Conservation (phyloP, 2,329 filamentous ascomycete species). For the Knoxdaviesia proteae region DNA sequence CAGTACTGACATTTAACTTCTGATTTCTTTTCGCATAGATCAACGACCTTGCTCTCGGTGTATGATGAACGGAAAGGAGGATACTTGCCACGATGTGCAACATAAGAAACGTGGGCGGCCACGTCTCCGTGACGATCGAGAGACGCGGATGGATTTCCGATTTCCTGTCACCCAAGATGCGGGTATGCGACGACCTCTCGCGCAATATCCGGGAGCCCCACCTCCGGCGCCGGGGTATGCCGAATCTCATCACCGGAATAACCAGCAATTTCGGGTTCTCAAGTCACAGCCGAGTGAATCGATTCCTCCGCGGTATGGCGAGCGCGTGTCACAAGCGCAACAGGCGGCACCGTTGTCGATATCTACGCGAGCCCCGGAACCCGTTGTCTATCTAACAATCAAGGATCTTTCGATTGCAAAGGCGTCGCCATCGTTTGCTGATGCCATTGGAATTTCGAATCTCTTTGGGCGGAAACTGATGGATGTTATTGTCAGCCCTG, state of each 20-base stretch:
- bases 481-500: conserved; percentile 29
- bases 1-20: background rate
- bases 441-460: conserved; percentile 27
- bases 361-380: conserved; percentile 22
- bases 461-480: conserved; percentile 27
- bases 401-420: conserved; percentile 34
- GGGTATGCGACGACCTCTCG: conserved; percentile 25
- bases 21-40: conserved; percentile 19
- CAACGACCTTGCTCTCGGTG: conserved; percentile 64
- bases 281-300: conserved; percentile 31
- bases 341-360: conserved; percentile 12
- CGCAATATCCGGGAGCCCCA: conserved; percentile 24
- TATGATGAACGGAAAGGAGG: conserved; percentile 58
- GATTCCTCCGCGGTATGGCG: conserved; percentile 26
- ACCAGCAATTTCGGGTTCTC: conserved; percentile 27
- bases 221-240: conserved; percentile 21
- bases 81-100: conserved; percentile 62
- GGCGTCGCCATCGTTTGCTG: conserved; percentile 31
- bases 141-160: conserved; percentile 33
- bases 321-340: conserved; percentile 22
- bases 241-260: conserved; percentile 20
- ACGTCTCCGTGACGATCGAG: conserved; percentile 51
- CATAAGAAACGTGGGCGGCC: conserved; percentile 72
- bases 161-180: conserved; percentile 20
- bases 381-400: conserved; percentile 35